Percentiles rank a stretch among this genome's conserved stretches.
These are phyloP conservation scores for Alternaria consortialis DNA, from an alignment of 2,329 filamentous ascomycete species.

Conservation along the genomic window DNA sequence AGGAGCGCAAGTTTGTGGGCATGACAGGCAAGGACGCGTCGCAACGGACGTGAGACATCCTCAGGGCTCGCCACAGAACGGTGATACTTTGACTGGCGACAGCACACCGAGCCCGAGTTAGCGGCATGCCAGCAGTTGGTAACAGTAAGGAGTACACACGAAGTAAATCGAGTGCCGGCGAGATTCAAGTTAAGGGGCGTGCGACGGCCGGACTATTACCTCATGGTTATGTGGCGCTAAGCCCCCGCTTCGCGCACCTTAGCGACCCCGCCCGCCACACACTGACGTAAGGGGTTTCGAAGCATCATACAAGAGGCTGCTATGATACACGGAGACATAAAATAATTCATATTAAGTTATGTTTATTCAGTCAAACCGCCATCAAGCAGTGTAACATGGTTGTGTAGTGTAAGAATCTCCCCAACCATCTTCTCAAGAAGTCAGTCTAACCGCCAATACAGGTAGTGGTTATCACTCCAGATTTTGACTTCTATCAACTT, in stretches of 20 bases:
- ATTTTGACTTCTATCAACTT: slow-evolving; percentile 15
- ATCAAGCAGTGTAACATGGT: slow-evolving; percentile 10
- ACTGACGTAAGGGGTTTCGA: background rate
- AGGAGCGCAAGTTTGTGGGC: background rate
- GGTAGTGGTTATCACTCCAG: slow-evolving; percentile 25
- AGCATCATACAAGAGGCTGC: too few relatives aligned
- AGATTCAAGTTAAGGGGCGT: background rate
- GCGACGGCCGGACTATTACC: background rate
- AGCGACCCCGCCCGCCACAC: background rate
- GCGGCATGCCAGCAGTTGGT: background rate
- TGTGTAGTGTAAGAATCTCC: slow-evolving; percentile 11
- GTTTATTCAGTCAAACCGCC: background rate
- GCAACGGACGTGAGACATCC: background rate
- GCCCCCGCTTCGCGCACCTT: background rate
- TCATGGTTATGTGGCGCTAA: background rate
- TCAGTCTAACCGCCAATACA: slow-evolving; percentile 11
- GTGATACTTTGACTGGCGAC: background rate
- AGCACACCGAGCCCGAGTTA: background rate
- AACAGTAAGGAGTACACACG: background rate
- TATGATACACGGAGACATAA: too few relatives aligned
- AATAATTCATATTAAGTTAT: too few relatives aligned
- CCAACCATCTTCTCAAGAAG: background rate
- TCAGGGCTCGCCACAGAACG: background rate
- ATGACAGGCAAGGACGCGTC: background rate
- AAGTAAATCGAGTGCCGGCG: background rate